phyloP scores from a whole-genome alignment of 1,284 basidiomycete genomes.

The Cutaneotrichosporon spelunceum region DNA sequence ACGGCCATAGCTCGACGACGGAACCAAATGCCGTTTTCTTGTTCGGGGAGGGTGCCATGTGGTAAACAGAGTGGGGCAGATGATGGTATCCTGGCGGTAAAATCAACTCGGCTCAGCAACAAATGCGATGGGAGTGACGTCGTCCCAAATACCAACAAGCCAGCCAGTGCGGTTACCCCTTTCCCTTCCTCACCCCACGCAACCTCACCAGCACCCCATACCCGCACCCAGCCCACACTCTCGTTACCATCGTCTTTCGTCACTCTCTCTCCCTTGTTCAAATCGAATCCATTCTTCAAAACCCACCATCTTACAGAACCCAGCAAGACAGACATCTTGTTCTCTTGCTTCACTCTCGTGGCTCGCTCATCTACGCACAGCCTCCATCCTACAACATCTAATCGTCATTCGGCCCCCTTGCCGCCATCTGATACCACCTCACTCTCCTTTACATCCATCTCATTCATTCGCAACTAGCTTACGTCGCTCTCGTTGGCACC shows the following conservation, averaged over 20 bases:
- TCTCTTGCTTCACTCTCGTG: background rate
- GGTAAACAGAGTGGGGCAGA: background rate
- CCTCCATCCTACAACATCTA: background rate
- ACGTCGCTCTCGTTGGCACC: background rate
- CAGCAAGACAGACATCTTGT: background rate
- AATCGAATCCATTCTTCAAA: background rate
- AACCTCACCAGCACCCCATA: too few relatives aligned
- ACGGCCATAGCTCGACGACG: too few relatives aligned
- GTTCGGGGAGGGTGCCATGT: too few relatives aligned
- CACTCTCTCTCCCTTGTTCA: too few relatives aligned
- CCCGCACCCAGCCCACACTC: too few relatives aligned
- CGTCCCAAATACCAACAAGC: too few relatives aligned
- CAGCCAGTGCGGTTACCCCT: too few relatives aligned
- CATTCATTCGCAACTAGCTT: background rate
- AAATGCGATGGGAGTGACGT: background rate
- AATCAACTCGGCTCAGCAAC: background rate
- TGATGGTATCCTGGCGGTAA: background rate
- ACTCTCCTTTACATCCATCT: conserved; percentile 3
- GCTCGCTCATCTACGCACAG: background rate
- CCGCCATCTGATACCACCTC: conserved; percentile 1
- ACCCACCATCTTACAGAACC: too few relatives aligned
- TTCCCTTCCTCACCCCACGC: too few relatives aligned
- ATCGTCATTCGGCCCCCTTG: background rate
- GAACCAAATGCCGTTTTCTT: too few relatives aligned
- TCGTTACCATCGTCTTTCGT: too few relatives aligned